Base-by-base conservation (phyloP, 2,329 filamentous ascomycete genomes). In the Trichoderma hamatum region DNA sequence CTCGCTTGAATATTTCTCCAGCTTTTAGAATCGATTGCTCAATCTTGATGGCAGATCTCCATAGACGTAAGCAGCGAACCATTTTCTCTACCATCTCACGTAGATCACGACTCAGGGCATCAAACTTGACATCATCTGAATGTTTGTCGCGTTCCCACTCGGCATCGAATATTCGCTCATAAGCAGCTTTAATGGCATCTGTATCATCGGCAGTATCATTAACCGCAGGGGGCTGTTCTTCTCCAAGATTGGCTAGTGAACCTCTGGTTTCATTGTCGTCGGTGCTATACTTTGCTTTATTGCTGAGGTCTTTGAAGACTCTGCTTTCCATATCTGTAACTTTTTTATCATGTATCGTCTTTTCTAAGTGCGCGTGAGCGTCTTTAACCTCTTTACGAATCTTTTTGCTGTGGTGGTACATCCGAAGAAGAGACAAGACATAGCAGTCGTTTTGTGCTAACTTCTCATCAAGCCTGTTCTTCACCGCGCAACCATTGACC, bases 31-130 rank as follows among this genome's bases (percentile, higher is more conserved):
- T 70, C 7, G 67, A 51, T 16, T 71, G 64, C 32, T 62, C 56
- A 2, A 71, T 56, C 26, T 71, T 70, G 55, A 69, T 70, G 56
- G 69, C 69, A 9, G 69, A 70, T 52, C 54, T 70, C 69, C 69
- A 70, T 14, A 59, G 49, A 19, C 67, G 69, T 32, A 70, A 21
- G 24, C 66, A 62, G 21, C 51, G 30, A 46, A 70, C 32, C 66
- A 70, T 46, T 13, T 49, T 67, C 21, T 70, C 69, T 21, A 69
- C 66, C 11, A 52, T 3, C 7, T 65, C 65, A 13, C 58, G 52
- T 19, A 70, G 69, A 60, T 68, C 66, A 2, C 58, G 54, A 16
- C 30, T 59, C 5, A 67, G 64, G 3, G 64, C 16, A 32, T 67
- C 64, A 16, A 36, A 67, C 51, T 51, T 49, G 2, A 36, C 21